These are phyloP conservation scores for Pulicaria dysenterica DNA, from an alignment of 129 eudicot genomes.

Conservation along the genomic window DNA sequence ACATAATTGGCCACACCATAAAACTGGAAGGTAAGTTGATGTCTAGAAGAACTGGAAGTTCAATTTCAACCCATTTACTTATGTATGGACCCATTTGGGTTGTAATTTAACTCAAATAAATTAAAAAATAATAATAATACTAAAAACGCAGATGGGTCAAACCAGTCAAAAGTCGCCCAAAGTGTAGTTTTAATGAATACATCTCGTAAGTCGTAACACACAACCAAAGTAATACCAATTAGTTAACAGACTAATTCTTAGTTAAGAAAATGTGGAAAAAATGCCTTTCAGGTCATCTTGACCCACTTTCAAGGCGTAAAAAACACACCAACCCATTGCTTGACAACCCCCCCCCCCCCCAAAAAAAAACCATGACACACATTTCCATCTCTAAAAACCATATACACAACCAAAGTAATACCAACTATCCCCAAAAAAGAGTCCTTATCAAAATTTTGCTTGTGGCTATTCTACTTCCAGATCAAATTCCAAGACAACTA, in stretches of 20 bases:
- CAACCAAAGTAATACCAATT: neutral
- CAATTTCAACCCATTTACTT: neutral
- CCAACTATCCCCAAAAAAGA: neutral
- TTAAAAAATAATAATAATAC: neutral
- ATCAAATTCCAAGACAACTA: neutral
- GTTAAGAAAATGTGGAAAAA: neutral
- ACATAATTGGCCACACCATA: conserved; percentile 10
- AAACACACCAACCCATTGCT: no score
- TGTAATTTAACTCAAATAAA: neutral
- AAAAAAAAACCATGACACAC: no score
- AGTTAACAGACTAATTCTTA: neutral
- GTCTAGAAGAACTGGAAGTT: no score
- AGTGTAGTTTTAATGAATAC: neutral
- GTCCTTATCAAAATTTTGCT: neutral
- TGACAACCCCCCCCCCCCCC: no score
- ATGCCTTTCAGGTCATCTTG: neutral
- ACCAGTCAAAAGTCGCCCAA: neutral
- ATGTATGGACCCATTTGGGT: neutral
- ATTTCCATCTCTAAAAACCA: neutral
- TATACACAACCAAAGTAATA: neutral
- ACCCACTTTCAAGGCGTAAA: neutral
- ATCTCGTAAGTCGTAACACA: neutral
- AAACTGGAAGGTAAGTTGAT: neutral
- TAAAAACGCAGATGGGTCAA: neutral
- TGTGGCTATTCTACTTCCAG: neutral